Base-by-base conservation (phyloP, 1,284 basidiomycete species). In the Xerocomus minutiporus region DNA sequence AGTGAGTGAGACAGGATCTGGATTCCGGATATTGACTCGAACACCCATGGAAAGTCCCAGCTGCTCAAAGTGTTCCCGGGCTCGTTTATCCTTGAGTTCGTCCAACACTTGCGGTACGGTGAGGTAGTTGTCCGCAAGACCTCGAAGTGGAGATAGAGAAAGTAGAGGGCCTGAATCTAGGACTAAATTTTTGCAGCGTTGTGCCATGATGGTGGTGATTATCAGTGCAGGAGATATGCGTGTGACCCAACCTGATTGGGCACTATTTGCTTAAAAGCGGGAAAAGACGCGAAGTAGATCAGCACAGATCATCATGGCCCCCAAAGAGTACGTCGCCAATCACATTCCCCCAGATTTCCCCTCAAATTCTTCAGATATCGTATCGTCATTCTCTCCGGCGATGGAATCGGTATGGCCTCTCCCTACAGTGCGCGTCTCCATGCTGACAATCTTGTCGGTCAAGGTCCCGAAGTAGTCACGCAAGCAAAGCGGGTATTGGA, bases 81-180 rank as follows among this genome's bases (percentile, higher is more conserved):
- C 91, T 32, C 84, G 84, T 66, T 82, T 84, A 73, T 97, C 93
- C 69, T 91, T 86, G 62, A 97, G 74, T 71, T 97, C 94, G 4
- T 84, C 80, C 32, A 97, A 76, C 9, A 97, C 93, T 66, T 93
- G 88, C 1, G 92, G 93, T 3, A 92, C 90, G 7, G 93, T 95
- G 56, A 91, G 74, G 69, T 89, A 97, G 31, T 80, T 81, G 59
- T 85, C 78, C 13, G 95, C 91, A 29, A 97, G 75, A 11, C 91
- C 91, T 15, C 91, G 80, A 20, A 97, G 77, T 2, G 93, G 91
- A 0, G 90, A 86, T 2, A 95, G 76, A 3, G 91, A 90, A 5
- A 97, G 81, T 1, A 97, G 76, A 1, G 95, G 93, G 2, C 92
- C 93, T 0, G 93, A 88, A 79, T 97, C 95, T 50, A 97, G 85